phyloP scores from a whole-genome alignment of 441 rosid genomes.

The California macrophylla region DNA sequence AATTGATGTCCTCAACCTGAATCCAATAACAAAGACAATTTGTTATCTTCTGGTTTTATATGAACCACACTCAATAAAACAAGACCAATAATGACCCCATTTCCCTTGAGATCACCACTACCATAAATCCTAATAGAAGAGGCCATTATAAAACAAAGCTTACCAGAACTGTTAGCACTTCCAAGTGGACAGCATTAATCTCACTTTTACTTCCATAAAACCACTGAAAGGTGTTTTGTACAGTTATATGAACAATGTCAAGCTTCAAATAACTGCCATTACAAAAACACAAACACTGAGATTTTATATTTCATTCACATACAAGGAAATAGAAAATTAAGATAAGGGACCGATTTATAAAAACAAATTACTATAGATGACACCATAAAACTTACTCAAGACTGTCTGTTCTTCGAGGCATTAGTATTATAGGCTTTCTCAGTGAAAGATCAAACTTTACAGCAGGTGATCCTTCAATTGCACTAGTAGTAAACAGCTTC shows the following conservation, averaged over 20 bases:
- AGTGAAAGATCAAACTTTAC: slow-evolving; percentile 85
- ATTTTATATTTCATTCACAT: neutral
- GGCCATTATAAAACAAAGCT: slow-evolving; percentile 24
- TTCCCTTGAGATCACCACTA: slow-evolving; percentile 10
- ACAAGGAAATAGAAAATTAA: slow-evolving; percentile 1
- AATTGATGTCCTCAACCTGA: slow-evolving; percentile 89
- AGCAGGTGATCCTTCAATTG: slow-evolving; percentile 96
- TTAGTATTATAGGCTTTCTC: slow-evolving; percentile 82
- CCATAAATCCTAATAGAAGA: slow-evolving; percentile 13
- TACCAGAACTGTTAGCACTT: slow-evolving; percentile 71
- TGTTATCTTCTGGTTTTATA: neutral
- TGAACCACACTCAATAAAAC: neutral
- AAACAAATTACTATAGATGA: slow-evolving; percentile 15
- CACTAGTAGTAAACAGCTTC: slow-evolving; percentile 81
- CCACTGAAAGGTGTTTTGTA: slow-evolving; percentile 81
- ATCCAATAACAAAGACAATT: slow-evolving; percentile 2
- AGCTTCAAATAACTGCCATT: slow-evolving; percentile 81
- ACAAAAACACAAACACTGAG: slow-evolving; percentile 20
- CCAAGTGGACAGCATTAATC: slow-evolving; percentile 76
- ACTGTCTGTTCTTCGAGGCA: slow-evolving; percentile 90
- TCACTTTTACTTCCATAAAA: slow-evolving; percentile 66
- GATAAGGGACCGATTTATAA: slow-evolving; percentile 6
- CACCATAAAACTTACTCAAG: slow-evolving; percentile 59
- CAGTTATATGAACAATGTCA: slow-evolving; percentile 90
- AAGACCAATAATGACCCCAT: slow-evolving; percentile 1